phyloP scores from a whole-genome alignment of 768 basidiomycete species.

The Boletus subcaerulescens region DNA sequence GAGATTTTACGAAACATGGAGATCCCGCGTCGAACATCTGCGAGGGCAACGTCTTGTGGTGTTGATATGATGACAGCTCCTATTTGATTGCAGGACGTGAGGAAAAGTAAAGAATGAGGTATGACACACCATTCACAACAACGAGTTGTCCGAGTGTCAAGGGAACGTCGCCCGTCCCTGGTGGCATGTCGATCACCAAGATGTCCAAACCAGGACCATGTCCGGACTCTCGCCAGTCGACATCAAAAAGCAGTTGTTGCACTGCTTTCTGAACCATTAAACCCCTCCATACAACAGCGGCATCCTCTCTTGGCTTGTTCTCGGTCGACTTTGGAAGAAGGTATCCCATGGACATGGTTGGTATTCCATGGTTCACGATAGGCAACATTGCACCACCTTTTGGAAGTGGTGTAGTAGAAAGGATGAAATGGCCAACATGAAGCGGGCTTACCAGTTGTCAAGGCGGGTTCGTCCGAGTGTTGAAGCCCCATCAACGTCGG shows the following conservation, averaged over 20 bases:
- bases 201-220: slow-evolving; percentile 62
- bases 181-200: slow-evolving; percentile 93
- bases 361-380: slow-evolving; percentile 81
- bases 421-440: background rate
- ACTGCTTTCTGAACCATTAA: slow-evolving; percentile 99
- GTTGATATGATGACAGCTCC: slow-evolving; percentile 94
- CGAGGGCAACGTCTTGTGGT: slow-evolving; percentile 89
- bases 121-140: slow-evolving; percentile 68
- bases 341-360: slow-evolving; percentile 98
- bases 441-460: slow-evolving; percentile 60
- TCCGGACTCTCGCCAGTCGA: slow-evolving; percentile 68
- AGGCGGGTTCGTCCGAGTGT: slow-evolving; percentile 67
- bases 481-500: slow-evolving; percentile 92
- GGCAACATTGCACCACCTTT: slow-evolving; percentile 78
- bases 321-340: slow-evolving; percentile 62
- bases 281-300: slow-evolving; percentile 91
- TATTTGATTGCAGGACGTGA: slow-evolving; percentile 28
- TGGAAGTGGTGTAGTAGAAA: background rate
- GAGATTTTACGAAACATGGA: slow-evolving; percentile 87
- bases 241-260: slow-evolving; percentile 93
- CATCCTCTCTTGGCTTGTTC: slow-evolving; percentile 56
- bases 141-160: slow-evolving; percentile 89
- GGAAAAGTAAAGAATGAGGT: background rate
- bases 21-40: slow-evolving; percentile 91
- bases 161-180: slow-evolving; percentile 95